Conservation (phyloP, 179 eudicot species). For the Silene coronaria region DNA sequence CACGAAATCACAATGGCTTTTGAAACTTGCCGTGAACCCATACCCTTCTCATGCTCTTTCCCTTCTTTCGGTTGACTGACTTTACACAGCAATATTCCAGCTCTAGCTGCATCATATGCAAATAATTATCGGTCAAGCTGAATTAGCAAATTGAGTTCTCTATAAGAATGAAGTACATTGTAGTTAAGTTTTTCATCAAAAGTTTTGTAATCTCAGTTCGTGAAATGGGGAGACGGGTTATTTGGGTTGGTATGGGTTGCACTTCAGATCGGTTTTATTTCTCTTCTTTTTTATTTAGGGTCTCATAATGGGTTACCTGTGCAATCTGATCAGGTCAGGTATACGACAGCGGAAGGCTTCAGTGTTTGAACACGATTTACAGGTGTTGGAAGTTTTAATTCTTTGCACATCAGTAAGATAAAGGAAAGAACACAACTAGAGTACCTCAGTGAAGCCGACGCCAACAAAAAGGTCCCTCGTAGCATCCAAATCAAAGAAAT, state of each 20-base stretch:
- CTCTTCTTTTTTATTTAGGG: too few species aligned
- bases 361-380: not conserved
- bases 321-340: too few species aligned
- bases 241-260: too few species aligned
- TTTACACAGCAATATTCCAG: slow-evolving; percentile 85
- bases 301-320: too few species aligned
- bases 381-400: too few species aligned
- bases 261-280: too few species aligned
- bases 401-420: too few species aligned
- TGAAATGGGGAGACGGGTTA: too few species aligned
- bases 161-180: too few species aligned
- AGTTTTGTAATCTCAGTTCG: not conserved
- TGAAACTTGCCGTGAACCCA: slow-evolving; percentile 94
- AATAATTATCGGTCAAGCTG: not conserved
- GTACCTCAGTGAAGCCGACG: slow-evolving; percentile 81
- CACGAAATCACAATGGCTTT: slow-evolving; percentile 40
- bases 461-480: slow-evolving; percentile 51
- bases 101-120: slow-evolving; percentile 53
- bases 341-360: not conserved
- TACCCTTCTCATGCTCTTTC: slow-evolving; percentile 74
- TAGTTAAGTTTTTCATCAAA: not conserved
- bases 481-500: slow-evolving; percentile 72
- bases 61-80: slow-evolving; percentile 69
- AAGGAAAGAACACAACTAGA: too few species aligned
- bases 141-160: not conserved